phyloP scores from a whole-genome alignment of 805 yeast species.

The Candida rishiriensis region DNA sequence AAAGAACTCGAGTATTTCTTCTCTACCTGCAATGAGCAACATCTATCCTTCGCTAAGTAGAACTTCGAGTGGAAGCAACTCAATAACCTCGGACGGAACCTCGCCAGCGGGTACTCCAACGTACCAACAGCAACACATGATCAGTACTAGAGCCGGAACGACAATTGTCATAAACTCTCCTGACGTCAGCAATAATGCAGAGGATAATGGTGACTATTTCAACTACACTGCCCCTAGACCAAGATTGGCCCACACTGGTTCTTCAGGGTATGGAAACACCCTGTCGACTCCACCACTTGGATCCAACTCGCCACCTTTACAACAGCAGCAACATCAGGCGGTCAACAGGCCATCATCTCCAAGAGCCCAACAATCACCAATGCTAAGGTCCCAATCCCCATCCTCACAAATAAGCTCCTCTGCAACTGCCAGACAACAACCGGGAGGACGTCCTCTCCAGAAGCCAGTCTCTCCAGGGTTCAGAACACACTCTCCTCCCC shows the following conservation, averaged over 20 bases:
- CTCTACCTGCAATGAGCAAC: constrained; percentile 8
- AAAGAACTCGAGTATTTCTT: constrained; percentile 11
- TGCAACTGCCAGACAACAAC: constrained; percentile 8
- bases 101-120: constrained; percentile 9
- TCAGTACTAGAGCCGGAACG: constrained; percentile 5
- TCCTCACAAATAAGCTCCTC: constrained; percentile 3
- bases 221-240: constrained; percentile 27
- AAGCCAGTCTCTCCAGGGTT: constrained; percentile 1
- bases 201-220: constrained; percentile 23
- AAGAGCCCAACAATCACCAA: background rate
- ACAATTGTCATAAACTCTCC: constrained; percentile 14
- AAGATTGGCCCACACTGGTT: constrained; percentile 8
- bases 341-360: constrained; percentile 2
- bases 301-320: constrained; percentile 1
- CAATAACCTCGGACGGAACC: constrained; percentile 10
- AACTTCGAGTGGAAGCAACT: constrained; percentile 13
- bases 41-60: constrained; percentile 5
- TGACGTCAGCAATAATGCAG: constrained; percentile 6
- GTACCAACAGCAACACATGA: constrained; percentile 5
- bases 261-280: constrained; percentile 3
- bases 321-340: constrained; percentile 2
- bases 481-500: constrained; percentile 9
- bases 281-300: constrained; percentile 1
- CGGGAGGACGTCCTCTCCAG: constrained; percentile 4
- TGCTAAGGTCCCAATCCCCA: constrained; percentile 2